A percentile compares a stretch with the other conserved stretches of the same genome.
These are phyloP conservation scores for Chaetomiaceae sp. DNA, from an alignment of 2,329 filamentous ascomycete genomes.

Conservation along the genomic window DNA sequence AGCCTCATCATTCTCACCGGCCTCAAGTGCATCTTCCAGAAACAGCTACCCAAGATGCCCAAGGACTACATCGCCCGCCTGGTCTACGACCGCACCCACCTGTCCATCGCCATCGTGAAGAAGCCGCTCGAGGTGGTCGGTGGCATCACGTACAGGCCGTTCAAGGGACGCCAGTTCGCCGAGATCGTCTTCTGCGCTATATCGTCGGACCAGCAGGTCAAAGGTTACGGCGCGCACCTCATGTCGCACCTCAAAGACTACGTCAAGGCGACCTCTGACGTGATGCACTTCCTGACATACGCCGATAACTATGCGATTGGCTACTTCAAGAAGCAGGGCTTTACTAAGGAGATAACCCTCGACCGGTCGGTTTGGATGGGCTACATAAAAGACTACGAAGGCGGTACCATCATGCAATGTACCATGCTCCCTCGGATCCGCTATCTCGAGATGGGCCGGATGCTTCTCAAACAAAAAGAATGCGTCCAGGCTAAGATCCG, in stretches of 20 bases:
- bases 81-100: constrained; percentile 93
- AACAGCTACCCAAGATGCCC: constrained; percentile 97
- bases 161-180: constrained; percentile 86
- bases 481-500: constrained; percentile 92
- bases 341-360: constrained; percentile 96
- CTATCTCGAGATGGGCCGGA: constrained; percentile 86
- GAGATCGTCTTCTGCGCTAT: constrained; percentile 99
- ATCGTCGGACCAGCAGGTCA: constrained; percentile 95
- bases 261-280: constrained; percentile 90
- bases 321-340: constrained; percentile 98
- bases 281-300: constrained; percentile 99
- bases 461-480: constrained; percentile 97
- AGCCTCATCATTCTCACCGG: constrained; percentile 93
- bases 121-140: constrained; percentile 93
- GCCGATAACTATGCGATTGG: constrained; percentile 98
- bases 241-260: constrained; percentile 99
- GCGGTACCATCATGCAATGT: constrained; percentile 98
- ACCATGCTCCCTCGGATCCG: constrained; percentile 93
- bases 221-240: constrained; percentile 94
- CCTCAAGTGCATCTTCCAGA: constrained; percentile 96
- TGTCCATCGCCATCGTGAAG: constrained; percentile 97
- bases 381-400: constrained; percentile 99
- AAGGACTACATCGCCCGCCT: constrained; percentile 98
- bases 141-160: constrained; percentile 93
- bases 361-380: constrained; percentile 95